phyloP scores from a whole-genome alignment of 2,329 filamentous ascomycete species.

The Keithomyces neogunnii region DNA sequence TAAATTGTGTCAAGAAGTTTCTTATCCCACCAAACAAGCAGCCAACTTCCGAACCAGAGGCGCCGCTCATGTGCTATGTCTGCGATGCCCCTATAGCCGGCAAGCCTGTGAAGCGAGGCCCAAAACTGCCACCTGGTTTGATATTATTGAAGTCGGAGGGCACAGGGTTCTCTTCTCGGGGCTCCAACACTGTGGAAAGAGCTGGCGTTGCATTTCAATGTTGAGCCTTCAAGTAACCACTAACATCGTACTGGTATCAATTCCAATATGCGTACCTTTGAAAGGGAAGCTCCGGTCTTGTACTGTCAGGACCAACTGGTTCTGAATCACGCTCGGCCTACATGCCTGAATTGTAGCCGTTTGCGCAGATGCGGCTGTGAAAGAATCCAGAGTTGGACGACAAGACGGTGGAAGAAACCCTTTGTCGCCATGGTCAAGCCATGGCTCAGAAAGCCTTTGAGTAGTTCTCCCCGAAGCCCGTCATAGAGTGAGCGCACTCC shows the following conservation, averaged over 20 bases:
- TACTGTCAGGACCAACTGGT: neutral
- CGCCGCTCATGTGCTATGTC: constrained; percentile 61
- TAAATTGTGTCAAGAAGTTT: constrained; percentile 76
- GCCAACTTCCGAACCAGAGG: constrained; percentile 33
- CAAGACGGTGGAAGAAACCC: constrained; percentile 61
- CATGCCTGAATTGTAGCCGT: constrained; percentile 6
- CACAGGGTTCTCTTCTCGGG: constrained; percentile 87
- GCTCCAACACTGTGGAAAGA: constrained; percentile 73
- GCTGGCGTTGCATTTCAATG: constrained; percentile 76
- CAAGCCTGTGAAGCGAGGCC: constrained; percentile 30
- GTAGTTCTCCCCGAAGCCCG: constrained; percentile 65
- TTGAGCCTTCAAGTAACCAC: constrained; percentile 25
- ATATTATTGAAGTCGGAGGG: constrained; percentile 78
- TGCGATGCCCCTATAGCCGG: constrained; percentile 71
- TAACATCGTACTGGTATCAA: neutral
- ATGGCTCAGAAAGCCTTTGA: constrained; percentile 79
- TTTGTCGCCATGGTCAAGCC: constrained; percentile 85
- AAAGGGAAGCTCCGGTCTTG: neutral
- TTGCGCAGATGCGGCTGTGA: constrained; percentile 18
- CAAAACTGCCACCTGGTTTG: constrained; percentile 57
- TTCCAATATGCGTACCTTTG: neutral
- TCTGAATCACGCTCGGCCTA: neutral
- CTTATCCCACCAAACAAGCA: constrained; percentile 50
- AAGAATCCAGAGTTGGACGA: constrained; percentile 65
- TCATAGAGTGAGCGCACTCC: constrained; percentile 65